Evolutionary conservation across 73 alveolate species (phyloP).

Genomic region (Paramecium sexaurelia): DNA sequence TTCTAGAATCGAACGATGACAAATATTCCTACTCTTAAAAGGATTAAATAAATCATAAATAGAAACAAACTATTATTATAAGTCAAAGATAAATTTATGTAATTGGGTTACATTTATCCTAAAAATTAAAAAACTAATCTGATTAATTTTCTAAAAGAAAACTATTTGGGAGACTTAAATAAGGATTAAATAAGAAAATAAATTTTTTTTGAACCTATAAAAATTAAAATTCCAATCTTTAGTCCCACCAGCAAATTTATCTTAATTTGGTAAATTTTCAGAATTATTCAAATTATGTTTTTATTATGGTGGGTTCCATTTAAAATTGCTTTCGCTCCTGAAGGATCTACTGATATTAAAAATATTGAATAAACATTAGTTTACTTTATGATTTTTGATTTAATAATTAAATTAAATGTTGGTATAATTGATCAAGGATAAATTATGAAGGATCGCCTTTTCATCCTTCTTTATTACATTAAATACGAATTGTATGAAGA

Average conservation of each 20-base stretch:
- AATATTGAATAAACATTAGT: background rate
- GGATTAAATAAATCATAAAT: background rate
- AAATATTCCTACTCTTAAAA: background rate
- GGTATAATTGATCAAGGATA: background rate
- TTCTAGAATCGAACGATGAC: background rate
- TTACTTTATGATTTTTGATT: background rate
- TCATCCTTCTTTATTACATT: background rate
- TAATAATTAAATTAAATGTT: constrained; percentile 2
- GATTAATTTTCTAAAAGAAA: background rate
- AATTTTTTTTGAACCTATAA: background rate
- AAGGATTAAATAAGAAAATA: background rate
- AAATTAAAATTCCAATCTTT: background rate
- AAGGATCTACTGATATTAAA: background rate
- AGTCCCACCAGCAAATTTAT: background rate
- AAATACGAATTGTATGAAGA: background rate
- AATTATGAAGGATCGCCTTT: background rate
- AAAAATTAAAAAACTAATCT: background rate
- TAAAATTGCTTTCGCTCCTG: background rate
- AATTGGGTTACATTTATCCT: background rate
- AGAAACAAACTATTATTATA: background rate
- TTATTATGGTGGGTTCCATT: background rate
- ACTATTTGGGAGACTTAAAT: background rate
- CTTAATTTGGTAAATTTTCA: background rate
- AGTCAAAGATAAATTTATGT: background rate
- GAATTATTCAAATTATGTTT: background rate